Conservation (phyloP, 805 yeast species). For the Groenewaldozyma salmanticensis region DNA sequence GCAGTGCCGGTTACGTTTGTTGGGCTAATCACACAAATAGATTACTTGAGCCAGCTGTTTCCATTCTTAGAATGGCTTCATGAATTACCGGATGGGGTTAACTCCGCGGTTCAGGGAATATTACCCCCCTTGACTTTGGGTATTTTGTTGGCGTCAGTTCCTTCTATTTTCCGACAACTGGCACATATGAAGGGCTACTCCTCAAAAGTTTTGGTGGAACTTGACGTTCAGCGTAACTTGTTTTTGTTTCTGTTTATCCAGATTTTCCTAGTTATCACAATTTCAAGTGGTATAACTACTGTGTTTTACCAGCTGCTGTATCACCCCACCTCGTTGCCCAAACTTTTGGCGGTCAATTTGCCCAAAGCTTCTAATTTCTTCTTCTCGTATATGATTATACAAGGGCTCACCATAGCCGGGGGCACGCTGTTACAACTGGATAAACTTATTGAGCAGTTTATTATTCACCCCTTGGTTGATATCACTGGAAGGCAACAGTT, state of each 20-base stretch:
- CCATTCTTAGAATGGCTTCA: slow-evolving; percentile 53
- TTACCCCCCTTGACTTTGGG: slow-evolving; percentile 61
- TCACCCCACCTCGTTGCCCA: slow-evolving; percentile 65
- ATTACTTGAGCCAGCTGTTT: slow-evolving; percentile 48
- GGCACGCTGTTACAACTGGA: slow-evolving; percentile 54
- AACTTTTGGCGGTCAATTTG: slow-evolving; percentile 61
- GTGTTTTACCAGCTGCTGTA: slow-evolving; percentile 51
- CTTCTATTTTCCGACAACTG: slow-evolving; percentile 45
- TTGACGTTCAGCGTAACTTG: slow-evolving; percentile 69
- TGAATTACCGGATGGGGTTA: slow-evolving; percentile 41
- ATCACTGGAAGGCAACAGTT: slow-evolving; percentile 54
- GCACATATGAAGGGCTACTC: slow-evolving; percentile 47
- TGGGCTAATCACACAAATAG: slow-evolving; percentile 66
- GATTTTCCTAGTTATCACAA: slow-evolving; percentile 72
- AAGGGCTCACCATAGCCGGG: slow-evolving; percentile 71
- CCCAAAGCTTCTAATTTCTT: slow-evolving; percentile 85
- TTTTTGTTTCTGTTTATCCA: slow-evolving; percentile 74
- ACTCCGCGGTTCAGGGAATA: slow-evolving; percentile 49
- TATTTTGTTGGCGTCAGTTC: slow-evolving; percentile 52
- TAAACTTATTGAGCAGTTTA: slow-evolving; percentile 35
- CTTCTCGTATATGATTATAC: slow-evolving; percentile 62
- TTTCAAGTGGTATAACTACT: slow-evolving; percentile 67
- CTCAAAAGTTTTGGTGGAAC: slow-evolving; percentile 54
- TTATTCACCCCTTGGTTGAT: slow-evolving; percentile 31
- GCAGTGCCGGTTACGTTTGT: slow-evolving; percentile 77